Conservation (phyloP, 1,139 yeast species). For the Geotrichum histeridarum region DNA sequence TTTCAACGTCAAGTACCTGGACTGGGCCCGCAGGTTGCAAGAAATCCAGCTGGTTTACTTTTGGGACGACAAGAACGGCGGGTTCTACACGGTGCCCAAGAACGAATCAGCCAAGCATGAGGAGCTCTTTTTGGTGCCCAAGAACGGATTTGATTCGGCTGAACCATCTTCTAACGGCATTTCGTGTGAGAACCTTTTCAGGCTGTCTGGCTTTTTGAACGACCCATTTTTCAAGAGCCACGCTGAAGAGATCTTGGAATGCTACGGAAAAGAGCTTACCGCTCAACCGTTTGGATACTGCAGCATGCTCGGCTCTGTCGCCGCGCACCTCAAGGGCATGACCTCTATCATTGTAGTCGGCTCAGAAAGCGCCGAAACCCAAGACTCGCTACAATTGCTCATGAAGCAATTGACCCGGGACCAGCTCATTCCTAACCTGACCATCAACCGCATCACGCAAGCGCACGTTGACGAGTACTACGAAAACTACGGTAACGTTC, state of each 20-base stretch:
- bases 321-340: conserved; percentile 23
- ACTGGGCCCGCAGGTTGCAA: conserved; percentile 36
- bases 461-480: conserved; percentile 13
- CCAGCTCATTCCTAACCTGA: conserved; percentile 5
- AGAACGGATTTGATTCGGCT: conserved; percentile 38
- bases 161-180: conserved; percentile 41
- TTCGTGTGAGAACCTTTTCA: conserved; percentile 33
- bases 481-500: conserved; percentile 18
- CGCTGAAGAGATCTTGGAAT: conserved; percentile 29
- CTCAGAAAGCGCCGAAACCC: conserved; percentile 1
- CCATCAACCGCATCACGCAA: conserved; percentile 11
- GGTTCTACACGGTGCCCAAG: conserved; percentile 32
- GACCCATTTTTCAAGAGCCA: conserved; percentile 25
- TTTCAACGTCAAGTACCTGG: conserved; percentile 30
- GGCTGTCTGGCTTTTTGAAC: conserved; percentile 31
- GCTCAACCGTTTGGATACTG: conserved; percentile 37
- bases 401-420: not conserved
- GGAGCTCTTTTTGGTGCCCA: conserved; percentile 33
- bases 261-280: conserved; percentile 33
- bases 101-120: conserved; percentile 21
- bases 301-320: conserved; percentile 29
- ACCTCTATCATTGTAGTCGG: conserved; percentile 26
- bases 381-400: not conserved
- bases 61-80: conserved; percentile 37
- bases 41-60: conserved; percentile 33